Conservation (phyloP, 768 basidiomycete species). For the Tulasnella sp. region DNA sequence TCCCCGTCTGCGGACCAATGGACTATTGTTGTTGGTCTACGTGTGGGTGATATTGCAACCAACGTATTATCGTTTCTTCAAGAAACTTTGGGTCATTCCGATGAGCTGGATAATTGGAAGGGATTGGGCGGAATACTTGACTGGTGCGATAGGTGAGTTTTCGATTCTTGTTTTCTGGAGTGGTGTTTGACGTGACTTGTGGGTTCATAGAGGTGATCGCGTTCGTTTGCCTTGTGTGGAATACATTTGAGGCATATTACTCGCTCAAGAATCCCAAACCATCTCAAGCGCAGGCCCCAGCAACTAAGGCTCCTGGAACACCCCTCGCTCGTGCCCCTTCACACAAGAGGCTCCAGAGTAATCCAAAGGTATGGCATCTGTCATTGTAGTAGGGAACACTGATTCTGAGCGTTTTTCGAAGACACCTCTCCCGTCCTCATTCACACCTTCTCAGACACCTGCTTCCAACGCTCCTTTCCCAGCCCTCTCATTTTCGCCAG, state of each 20-base stretch:
- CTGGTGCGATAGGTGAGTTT: constrained; percentile 1
- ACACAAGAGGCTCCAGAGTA: no score
- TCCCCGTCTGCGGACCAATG: constrained; percentile 7
- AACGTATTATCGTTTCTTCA: constrained; percentile 5
- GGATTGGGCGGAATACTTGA: background rate
- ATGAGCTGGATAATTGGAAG: background rate
- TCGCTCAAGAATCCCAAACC: background rate
- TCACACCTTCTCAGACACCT: no score
- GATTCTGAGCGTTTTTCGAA: no score
- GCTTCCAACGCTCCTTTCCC: no score
- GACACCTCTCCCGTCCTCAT: no score
- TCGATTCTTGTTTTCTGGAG: no score
- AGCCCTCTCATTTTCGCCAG: no score
- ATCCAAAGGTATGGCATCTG: no score
- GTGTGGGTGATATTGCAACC: constrained; percentile 5
- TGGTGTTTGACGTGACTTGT: no score
- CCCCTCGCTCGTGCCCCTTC: constrained; percentile 2
- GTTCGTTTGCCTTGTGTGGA: background rate
- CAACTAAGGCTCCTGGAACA: background rate
- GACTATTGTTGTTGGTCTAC: constrained; percentile 2
- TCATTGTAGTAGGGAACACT: no score
- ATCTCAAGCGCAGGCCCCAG: background rate
- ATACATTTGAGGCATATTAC: constrained; percentile 5
- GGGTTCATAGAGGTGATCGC: background rate
- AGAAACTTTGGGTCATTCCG: background rate